A percentile compares a stretch with the other conserved stretches of the same genome.
Evolutionary conservation across 768 basidiomycete species (phyloP).

Genomic region (Mycena amicta): DNA sequence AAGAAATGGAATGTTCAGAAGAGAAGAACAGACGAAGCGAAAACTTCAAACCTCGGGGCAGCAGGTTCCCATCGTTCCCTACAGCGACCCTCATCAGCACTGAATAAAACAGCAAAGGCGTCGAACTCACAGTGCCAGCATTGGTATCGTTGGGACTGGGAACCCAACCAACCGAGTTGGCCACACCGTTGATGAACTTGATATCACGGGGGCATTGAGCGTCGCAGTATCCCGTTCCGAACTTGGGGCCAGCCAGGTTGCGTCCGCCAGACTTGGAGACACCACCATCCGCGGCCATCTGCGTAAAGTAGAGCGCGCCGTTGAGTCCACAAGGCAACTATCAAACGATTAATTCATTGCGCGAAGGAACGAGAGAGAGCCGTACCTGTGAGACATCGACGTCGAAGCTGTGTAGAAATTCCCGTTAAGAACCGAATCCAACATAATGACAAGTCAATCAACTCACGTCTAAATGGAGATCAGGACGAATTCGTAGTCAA

Average conservation of each 20-base stretch:
- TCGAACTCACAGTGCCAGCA: slow-evolving; percentile 35
- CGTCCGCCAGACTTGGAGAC: slow-evolving; percentile 39
- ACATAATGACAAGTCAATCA: too few relatives aligned
- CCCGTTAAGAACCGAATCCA: too few relatives aligned
- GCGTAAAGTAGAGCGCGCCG: slow-evolving; percentile 61
- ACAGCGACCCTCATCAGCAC: neutral
- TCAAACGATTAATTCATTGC: too few relatives aligned
- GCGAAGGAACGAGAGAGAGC: too few relatives aligned
- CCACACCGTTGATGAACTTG: slow-evolving; percentile 60
- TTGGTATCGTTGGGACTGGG: slow-evolving; percentile 29
- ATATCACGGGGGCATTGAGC: slow-evolving; percentile 64
- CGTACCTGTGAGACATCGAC: slow-evolving; percentile 60
- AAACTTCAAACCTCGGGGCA: slow-evolving; percentile 25
- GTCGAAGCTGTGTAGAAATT: slow-evolving; percentile 48
- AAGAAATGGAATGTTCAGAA: slow-evolving; percentile 27
- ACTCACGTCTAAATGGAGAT: slow-evolving; percentile 28
- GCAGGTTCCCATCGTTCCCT: slow-evolving; percentile 15
- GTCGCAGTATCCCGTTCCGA: slow-evolving; percentile 69
- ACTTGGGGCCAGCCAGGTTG: slow-evolving; percentile 59
- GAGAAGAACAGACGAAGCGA: slow-evolving; percentile 15
- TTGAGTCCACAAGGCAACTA: slow-evolving; percentile 64
- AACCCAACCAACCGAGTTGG: slow-evolving; percentile 10
- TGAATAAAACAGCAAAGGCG: neutral
- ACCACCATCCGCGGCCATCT: slow-evolving; percentile 65
- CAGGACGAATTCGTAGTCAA: slow-evolving; percentile 21